These are phyloP conservation scores for Jimgerdemannia flammicorona DNA, from an alignment of 192 early-diverging fungal genomes.

Conservation along the genomic window DNA sequence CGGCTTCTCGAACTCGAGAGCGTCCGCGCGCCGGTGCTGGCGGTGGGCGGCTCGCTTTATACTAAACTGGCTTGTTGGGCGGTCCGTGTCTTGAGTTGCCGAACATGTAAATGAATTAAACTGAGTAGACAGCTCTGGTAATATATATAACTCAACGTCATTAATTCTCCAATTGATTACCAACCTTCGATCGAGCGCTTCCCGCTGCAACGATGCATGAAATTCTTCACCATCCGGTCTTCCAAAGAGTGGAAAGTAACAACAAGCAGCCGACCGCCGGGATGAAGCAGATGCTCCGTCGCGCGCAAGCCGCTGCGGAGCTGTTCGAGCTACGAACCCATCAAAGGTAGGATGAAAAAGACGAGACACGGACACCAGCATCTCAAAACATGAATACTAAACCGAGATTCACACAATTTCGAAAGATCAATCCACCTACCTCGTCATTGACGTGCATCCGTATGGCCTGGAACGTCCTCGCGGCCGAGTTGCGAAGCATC, in stretches of 20 bases:
- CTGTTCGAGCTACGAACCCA: constrained; percentile 37
- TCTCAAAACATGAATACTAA: too few species aligned
- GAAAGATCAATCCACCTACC: constrained; percentile 7
- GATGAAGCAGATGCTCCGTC: constrained; percentile 47
- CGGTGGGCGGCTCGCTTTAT: constrained; percentile 24
- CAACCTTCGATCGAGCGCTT: constrained; percentile 18
- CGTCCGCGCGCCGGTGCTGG: background rate
- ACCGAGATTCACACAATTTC: too few species aligned
- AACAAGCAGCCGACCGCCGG: constrained; percentile 50
- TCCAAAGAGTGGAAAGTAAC: constrained; percentile 77
- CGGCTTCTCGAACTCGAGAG: background rate
- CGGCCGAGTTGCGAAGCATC: constrained; percentile 50
- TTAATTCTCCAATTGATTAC: background rate
- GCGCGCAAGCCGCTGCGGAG: constrained; percentile 46
- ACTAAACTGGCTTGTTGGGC: constrained; percentile 22
- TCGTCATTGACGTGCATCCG: constrained; percentile 76
- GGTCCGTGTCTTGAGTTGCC: constrained; percentile 6
- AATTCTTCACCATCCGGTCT: constrained; percentile 67
- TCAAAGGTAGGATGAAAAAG: background rate
- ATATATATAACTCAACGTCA: background rate
- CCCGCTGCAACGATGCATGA: constrained; percentile 37
- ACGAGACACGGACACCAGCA: too few species aligned
- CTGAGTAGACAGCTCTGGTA: background rate
- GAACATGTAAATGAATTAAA: background rate
- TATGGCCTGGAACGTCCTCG: constrained; percentile 54